Percentiles rank a stretch among this genome's conserved stretches.
These are phyloP conservation scores for Trichosphaerium sp. DNA, from an alignment of 78 protist species.

Conservation along the genomic window DNA sequence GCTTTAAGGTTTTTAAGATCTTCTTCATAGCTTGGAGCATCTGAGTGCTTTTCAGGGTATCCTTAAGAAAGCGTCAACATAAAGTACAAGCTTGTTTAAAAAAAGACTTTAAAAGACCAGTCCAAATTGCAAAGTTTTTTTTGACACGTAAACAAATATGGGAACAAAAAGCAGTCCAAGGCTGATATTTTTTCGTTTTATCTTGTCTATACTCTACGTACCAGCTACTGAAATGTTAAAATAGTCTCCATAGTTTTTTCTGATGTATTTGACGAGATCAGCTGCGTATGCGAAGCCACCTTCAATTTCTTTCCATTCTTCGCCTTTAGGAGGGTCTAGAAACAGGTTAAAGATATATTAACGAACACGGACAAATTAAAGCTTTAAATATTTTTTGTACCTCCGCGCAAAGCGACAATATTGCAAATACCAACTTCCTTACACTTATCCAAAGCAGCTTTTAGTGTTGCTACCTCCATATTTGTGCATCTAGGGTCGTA, in stretches of 20 bases:
- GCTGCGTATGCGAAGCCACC: slow-evolving; percentile 71
- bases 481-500: too few relatives aligned
- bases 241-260: slow-evolving; percentile 75
- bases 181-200: not conserved
- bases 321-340: slow-evolving; percentile 75
- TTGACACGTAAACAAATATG: not conserved
- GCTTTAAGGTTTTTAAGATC: slow-evolving; percentile 56
- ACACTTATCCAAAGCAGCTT: slow-evolving; percentile 38
- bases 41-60: slow-evolving; percentile 87
- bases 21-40: slow-evolving; percentile 18
- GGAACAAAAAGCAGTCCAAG: not conserved
- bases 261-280: slow-evolving; percentile 75
- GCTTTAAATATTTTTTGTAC: not conserved
- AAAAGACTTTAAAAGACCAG: too few relatives aligned
- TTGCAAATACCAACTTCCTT: slow-evolving; percentile 68
- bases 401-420: slow-evolving; percentile 84
- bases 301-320: slow-evolving; percentile 60
- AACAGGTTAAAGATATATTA: not conserved
- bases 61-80: slow-evolving; percentile 2
- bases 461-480: slow-evolving; percentile 37
- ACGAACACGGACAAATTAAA: too few relatives aligned
- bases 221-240: slow-evolving; percentile 84
- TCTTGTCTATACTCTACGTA: not conserved
- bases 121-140: too few relatives aligned
- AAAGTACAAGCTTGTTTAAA: not conserved